phyloP scores from a whole-genome alignment of 441 rosid species.

The Syzygium syzygioides region DNA sequence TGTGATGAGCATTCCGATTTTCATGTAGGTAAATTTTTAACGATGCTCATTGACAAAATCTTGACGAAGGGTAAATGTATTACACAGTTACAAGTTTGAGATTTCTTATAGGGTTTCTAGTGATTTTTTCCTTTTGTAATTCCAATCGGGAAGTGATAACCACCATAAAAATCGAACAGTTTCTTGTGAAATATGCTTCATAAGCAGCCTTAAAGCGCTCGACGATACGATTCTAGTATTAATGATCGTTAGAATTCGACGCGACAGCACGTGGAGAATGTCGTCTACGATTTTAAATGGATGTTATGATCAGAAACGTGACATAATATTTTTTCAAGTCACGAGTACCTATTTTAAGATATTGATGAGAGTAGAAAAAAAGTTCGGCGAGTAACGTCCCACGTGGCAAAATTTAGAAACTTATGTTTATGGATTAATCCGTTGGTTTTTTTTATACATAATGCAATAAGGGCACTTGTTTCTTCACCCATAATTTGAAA shows the following conservation, averaged over 20 bases:
- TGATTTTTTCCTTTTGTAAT: neutral
- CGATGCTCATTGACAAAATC: too few species aligned
- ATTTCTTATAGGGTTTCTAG: too few species aligned
- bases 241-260: rapidly evolving
- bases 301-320: rapidly evolving
- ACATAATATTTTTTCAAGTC: neutral
- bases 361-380: rapidly evolving
- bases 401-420: neutral
- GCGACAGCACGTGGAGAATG: rapidly evolving
- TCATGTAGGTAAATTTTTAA: too few species aligned
- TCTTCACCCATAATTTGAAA: neutral
- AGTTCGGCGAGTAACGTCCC: neutral
- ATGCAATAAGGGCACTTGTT: neutral
- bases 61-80: too few species aligned
- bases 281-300: rapidly evolving
- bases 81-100: rapidly evolving
- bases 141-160: neutral
- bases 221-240: neutral
- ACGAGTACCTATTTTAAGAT: neutral
- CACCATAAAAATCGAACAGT: neutral
- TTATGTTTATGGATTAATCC: neutral
- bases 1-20: rapidly evolving
- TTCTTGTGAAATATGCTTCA: neutral
- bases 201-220: rapidly evolving
- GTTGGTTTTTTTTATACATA: neutral